phyloP scores from a whole-genome alignment of 257 asterid species.

The Buddleja alternifolia region DNA sequence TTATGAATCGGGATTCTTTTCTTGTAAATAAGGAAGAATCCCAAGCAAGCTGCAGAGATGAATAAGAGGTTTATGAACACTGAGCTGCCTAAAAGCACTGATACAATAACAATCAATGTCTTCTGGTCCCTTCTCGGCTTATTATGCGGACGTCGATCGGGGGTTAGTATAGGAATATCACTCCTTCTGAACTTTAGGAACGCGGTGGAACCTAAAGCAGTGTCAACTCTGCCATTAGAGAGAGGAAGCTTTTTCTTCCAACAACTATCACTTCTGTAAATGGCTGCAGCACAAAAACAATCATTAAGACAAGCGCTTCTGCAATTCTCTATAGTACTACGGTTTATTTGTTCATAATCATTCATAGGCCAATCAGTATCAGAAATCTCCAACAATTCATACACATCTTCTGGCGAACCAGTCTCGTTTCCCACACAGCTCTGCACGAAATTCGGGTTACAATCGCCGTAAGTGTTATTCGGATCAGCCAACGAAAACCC shows the following conservation, averaged over 20 bases:
- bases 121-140: conserved; percentile 18
- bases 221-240: conserved; percentile 60
- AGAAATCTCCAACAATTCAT: conserved; percentile 24
- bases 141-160: background rate
- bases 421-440: conserved; percentile 35
- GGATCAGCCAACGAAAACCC: no score
- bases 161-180: conserved; percentile 25
- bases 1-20: background rate
- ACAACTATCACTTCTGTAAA: conserved; percentile 44
- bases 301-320: no score
- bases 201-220: no score
- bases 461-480: conserved; percentile 44
- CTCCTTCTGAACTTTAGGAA: conserved; percentile 49
- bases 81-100: conserved; percentile 56
- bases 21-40: conserved; percentile 28
- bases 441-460: conserved; percentile 40
- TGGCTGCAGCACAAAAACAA: conserved; percentile 57
- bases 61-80: conserved; percentile 44
- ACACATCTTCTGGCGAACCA: conserved; percentile 21
- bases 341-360: conserved; percentile 37
- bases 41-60: conserved; percentile 30
- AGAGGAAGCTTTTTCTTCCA: conserved; percentile 79
- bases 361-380: conserved; percentile 47
- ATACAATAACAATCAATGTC: conserved; percentile 36
- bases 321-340: conserved; percentile 28